Conservation (phyloP, 1,284 basidiomycete genomes). For the Phellopilus nigrolimitatus region DNA sequence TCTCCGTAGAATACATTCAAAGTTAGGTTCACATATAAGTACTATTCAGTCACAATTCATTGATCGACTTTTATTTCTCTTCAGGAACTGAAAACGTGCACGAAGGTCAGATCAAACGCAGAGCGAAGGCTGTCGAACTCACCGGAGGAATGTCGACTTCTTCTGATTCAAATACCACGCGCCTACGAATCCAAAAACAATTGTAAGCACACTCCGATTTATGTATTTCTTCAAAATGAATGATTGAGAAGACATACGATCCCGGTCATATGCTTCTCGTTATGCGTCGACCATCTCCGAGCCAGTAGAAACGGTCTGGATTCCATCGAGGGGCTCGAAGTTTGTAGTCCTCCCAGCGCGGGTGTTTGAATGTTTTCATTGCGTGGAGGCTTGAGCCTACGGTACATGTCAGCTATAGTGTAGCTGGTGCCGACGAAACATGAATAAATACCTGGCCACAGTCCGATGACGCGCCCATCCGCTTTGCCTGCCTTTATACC, state of each 20-base stretch:
- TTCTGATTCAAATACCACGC: slow-evolving; percentile 44
- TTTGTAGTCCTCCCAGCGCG: too few species aligned
- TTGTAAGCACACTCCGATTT: too few species aligned
- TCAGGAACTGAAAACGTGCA: too few species aligned
- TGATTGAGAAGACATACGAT: slow-evolving; percentile 37
- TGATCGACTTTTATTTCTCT: too few species aligned
- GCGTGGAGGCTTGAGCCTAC: slow-evolving; percentile 29
- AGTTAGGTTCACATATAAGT: too few species aligned
- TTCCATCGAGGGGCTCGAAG: slow-evolving; percentile 43
- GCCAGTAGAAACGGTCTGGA: slow-evolving; percentile 50
- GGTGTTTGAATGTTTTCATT: too few species aligned
- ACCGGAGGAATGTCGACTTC: slow-evolving; percentile 40
- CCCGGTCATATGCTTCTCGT: slow-evolving; percentile 39
- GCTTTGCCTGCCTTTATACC: slow-evolving; percentile 60
- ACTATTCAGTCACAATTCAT: too few species aligned
- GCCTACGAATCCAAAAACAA: too few species aligned
- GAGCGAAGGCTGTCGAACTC: too few species aligned
- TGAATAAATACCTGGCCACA: too few species aligned
- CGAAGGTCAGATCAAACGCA: too few species aligned
- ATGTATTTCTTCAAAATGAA: slow-evolving; percentile 30
- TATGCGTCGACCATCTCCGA: slow-evolving; percentile 48
- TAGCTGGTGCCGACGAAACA: slow-evolving; percentile 57
- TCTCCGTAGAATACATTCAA: too few species aligned
- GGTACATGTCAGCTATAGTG: not conserved
- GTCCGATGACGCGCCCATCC: slow-evolving; percentile 52